Evolutionary conservation across 164 flowering plant species (phyloP).

Genomic region (Euptelea pleiosperma): DNA sequence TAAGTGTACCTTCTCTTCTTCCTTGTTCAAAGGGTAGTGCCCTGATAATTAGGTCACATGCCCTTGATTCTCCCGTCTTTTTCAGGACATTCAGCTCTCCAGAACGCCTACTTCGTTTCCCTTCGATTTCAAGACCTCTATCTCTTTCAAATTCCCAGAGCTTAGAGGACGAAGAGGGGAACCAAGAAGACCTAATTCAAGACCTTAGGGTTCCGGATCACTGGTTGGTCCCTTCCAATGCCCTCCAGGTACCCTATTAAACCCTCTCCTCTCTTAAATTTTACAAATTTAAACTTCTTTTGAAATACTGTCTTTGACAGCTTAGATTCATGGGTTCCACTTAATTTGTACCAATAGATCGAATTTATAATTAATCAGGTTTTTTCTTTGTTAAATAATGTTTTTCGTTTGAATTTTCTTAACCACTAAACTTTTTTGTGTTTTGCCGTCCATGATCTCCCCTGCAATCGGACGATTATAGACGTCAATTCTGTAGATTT

Average conservation of each 20-base stretch:
- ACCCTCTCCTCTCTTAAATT: not conserved
- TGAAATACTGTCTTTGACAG: not conserved
- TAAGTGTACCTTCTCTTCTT: no score
- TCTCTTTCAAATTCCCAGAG: slow-evolving; percentile 15
- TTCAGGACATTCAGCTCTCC: not conserved
- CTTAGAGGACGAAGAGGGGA: slow-evolving; percentile 25
- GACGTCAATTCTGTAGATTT: no score
- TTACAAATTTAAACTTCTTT: not conserved
- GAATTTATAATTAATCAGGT: not conserved
- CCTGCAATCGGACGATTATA: no score
- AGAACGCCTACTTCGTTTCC: not conserved
- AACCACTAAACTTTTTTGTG: no score
- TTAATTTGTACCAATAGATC: not conserved
- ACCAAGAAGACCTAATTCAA: slow-evolving; percentile 33
- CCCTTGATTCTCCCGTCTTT: not conserved
- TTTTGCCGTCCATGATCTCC: no score
- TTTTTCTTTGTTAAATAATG: not conserved
- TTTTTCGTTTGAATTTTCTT: no score
- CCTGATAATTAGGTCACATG: no score
- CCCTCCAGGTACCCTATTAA: slow-evolving; percentile 53
- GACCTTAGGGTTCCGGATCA: slow-evolving; percentile 66
- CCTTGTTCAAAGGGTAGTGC: no score
- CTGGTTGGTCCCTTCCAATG: slow-evolving; percentile 69
- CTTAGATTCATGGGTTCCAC: not conserved
- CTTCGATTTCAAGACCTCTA: not conserved